Conservation (phyloP, 2,329 filamentous ascomycete species). For the Neopestalotiopsis sp. region DNA sequence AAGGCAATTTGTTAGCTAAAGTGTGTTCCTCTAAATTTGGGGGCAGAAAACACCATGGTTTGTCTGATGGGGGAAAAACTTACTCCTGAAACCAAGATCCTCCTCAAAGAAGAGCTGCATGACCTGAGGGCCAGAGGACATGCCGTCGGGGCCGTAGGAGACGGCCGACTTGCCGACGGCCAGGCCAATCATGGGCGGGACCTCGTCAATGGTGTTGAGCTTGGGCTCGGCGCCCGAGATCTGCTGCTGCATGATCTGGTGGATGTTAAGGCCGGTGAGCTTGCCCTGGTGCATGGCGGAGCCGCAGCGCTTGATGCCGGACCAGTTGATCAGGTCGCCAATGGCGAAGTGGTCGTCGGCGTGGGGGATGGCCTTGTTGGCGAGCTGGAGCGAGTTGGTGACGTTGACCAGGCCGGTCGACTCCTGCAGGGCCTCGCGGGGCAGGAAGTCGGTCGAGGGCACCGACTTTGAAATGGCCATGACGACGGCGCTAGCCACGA, state of each 20-base stretch:
- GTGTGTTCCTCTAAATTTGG: too few species aligned
- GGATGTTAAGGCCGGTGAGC: constrained; percentile 69
- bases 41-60: not conserved
- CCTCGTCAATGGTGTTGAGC: constrained; percentile 55
- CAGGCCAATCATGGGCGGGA: constrained; percentile 72
- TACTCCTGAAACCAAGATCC: constrained; percentile 70
- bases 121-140: constrained; percentile 65
- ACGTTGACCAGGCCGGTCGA: constrained; percentile 71
- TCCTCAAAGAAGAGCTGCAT: constrained; percentile 69
- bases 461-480: constrained; percentile 70
- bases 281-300: constrained; percentile 77
- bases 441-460: constrained; percentile 69
- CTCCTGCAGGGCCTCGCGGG: constrained; percentile 58
- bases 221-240: constrained; percentile 45
- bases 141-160: constrained; percentile 65
- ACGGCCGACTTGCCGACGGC: constrained; percentile 75
- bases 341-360: constrained; percentile 68
- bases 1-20: constrained; percentile 19
- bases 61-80: constrained; percentile 38
- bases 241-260: constrained; percentile 62
- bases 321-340: constrained; percentile 74
- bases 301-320: constrained; percentile 81
- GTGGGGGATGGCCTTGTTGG: constrained; percentile 59
- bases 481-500: constrained; percentile 70
- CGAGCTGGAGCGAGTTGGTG: constrained; percentile 51